phyloP scores from a whole-genome alignment of 2,329 filamentous ascomycete genomes.

The Acephala macrosclerotiorum region DNA sequence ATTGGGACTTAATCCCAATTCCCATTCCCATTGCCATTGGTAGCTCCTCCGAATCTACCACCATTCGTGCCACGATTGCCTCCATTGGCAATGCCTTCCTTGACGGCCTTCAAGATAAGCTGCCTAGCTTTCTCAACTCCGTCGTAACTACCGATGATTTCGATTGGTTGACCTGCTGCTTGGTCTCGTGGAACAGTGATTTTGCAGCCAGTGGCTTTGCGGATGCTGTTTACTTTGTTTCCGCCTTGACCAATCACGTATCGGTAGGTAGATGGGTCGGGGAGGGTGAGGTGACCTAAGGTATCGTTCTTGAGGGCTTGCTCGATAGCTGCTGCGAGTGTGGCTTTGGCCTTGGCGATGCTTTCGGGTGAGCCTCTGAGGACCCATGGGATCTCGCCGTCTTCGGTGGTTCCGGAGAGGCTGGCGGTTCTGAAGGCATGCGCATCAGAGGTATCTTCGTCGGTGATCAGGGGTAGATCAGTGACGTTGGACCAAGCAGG shows the following conservation, averaged over 20 bases:
- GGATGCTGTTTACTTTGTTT: constrained; percentile 90
- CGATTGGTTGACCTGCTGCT: constrained; percentile 80
- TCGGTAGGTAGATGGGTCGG: constrained; percentile 88
- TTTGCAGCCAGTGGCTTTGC: constrained; percentile 90
- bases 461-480: constrained; percentile 89
- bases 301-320: constrained; percentile 73
- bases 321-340: constrained; percentile 75
- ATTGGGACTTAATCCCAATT: constrained; percentile 27
- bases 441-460: constrained; percentile 72
- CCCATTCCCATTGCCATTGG: constrained; percentile 21
- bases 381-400: constrained; percentile 87
- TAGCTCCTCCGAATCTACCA: neutral
- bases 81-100: constrained; percentile 55
- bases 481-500: constrained; percentile 58
- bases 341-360: constrained; percentile 80
- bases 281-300: constrained; percentile 85
- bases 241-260: constrained; percentile 90
- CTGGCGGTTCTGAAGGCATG: constrained; percentile 88
- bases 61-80: constrained; percentile 12
- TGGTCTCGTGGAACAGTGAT: constrained; percentile 92
- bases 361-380: constrained; percentile 81
- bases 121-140: constrained; percentile 88
- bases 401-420: constrained; percentile 55
- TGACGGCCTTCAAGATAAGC: constrained; percentile 85
- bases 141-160: constrained; percentile 81